A percentile compares a stretch with the other conserved stretches of the same genome.
Evolutionary conservation across 768 basidiomycete genomes (phyloP).

Genomic region (Postia placenta): DNA sequence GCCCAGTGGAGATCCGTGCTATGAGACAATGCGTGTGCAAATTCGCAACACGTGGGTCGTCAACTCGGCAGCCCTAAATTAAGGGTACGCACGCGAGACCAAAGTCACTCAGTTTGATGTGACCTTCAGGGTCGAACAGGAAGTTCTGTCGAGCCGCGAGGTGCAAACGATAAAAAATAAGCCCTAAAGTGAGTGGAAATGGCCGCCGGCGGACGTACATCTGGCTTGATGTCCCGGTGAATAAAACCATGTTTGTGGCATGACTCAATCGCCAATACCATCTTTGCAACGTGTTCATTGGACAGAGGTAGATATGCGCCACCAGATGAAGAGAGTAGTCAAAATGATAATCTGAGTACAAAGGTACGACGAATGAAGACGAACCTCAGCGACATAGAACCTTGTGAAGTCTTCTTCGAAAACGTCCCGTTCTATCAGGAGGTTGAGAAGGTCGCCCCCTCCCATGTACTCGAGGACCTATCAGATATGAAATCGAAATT

Average conservation of each 20-base stretch:
- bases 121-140: conserved; percentile 88
- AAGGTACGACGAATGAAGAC: conserved; percentile 14
- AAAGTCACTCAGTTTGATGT: conserved; percentile 94
- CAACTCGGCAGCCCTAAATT: conserved; percentile 9
- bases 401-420: conserved; percentile 88
- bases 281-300: conserved; percentile 38
- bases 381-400: conserved; percentile 92
- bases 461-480: conserved; percentile 95
- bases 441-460: conserved; percentile 92
- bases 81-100: conserved; percentile 77
- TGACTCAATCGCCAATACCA: conserved; percentile 90
- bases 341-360: conserved; percentile 14
- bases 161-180: not conserved
- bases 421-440: conserved; percentile 87
- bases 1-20: conserved; percentile 96
- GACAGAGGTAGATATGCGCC: not conserved
- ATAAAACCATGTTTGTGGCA: conserved; percentile 96
- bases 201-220: conserved; percentile 42
- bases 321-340: not conserved
- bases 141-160: conserved; percentile 61
- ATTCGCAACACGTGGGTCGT: not conserved
- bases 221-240: conserved; percentile 96
- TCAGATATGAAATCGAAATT: conserved; percentile 53
- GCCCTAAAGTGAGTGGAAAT: not conserved
- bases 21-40: conserved; percentile 9